Evolutionary conservation across 768 basidiomycete species (phyloP).

Genomic region (Boletus rubroflammeus): DNA sequence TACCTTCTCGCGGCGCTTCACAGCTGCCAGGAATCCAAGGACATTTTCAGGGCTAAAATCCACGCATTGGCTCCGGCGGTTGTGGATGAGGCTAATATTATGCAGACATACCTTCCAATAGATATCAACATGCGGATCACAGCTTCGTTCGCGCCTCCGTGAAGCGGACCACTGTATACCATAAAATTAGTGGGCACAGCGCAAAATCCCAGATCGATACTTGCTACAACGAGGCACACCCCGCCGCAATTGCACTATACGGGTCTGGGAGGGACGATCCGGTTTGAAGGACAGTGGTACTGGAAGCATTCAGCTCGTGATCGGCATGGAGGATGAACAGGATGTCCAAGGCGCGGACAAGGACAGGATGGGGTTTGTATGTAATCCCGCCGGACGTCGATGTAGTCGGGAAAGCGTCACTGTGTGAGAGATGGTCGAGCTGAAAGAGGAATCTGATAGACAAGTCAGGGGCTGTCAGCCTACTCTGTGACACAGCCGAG

Average conservation of each 20-base stretch:
- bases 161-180: slow-evolving; percentile 28
- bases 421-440: slow-evolving; percentile 67
- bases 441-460: slow-evolving; percentile 75
- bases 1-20: slow-evolving; percentile 85
- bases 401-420: slow-evolving; percentile 23
- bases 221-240: slow-evolving; percentile 85
- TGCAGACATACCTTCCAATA: slow-evolving; percentile 66
- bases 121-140: slow-evolving; percentile 92
- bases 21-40: slow-evolving; percentile 78
- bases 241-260: slow-evolving; percentile 84
- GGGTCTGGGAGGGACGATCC: slow-evolving; percentile 89
- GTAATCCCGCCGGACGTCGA: slow-evolving; percentile 47
- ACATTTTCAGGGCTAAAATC: slow-evolving; percentile 70
- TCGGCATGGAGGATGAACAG: slow-evolving; percentile 88
- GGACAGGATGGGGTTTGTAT: slow-evolving; percentile 78
- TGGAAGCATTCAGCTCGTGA: slow-evolving; percentile 85
- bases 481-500: background rate
- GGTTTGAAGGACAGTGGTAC: slow-evolving; percentile 84
- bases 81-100: background rate
- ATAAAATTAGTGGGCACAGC: background rate
- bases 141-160: slow-evolving; percentile 87
- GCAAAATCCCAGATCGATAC: slow-evolving; percentile 24
- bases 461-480: background rate
- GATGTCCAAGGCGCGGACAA: slow-evolving; percentile 84
- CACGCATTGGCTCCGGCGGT: background rate